Evolutionary conservation across 2,329 filamentous ascomycete species (phyloP), one percentile per base, ranked within the genome.

Genomic region (Apiospora arundinis): DNA sequence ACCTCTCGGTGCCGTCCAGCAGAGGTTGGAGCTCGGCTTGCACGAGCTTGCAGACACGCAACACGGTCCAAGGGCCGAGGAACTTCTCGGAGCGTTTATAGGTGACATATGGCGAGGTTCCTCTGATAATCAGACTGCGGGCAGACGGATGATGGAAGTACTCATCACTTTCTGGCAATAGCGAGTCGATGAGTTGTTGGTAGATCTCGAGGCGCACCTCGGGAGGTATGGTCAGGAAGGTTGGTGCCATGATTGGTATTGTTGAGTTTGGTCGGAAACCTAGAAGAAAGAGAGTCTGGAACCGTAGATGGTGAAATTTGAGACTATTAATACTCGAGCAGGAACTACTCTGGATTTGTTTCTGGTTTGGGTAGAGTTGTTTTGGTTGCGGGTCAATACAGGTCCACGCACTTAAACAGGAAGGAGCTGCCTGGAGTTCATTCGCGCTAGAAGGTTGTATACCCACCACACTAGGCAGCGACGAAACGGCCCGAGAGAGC

Each of bases 231-330:
- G 49, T 52, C 14, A 23, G 16, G 5, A 52, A 18, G 12, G 23
- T 28, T 7, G 49, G 49, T 28, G 12, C 23, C 49, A 52, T 52
- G 2, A 1, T 52, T 25, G 23, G 12, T 28, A 14, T 42, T 42
- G 9, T 52, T 52, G 23, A 5, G 45, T 5, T 48, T 18, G 45
- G 40, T 6, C 2, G 8, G 40, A 42, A 42, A 14, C 12, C 9
- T 2, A 11, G 12, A 77, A 11, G 12, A 77, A 42, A 42, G 40
- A 42, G 40, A 42, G 40, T 11, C 40, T 2, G 32, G 3, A 32
- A 42, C 9, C 40, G 4, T 9, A 11, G 40, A 42, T 5, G 9
- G 9, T 8, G 40, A 14, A 11, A 42, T 6, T 42, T 42, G 40
- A 4, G 40, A 11, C 9, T 42, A 42, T 42, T 42, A 5, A 8